Percentiles rank a stretch among this genome's conserved stretches.
Evolutionary conservation across 2,329 filamentous ascomycete species (phyloP).

Genomic region (Paracamarosporium sp.): DNA sequence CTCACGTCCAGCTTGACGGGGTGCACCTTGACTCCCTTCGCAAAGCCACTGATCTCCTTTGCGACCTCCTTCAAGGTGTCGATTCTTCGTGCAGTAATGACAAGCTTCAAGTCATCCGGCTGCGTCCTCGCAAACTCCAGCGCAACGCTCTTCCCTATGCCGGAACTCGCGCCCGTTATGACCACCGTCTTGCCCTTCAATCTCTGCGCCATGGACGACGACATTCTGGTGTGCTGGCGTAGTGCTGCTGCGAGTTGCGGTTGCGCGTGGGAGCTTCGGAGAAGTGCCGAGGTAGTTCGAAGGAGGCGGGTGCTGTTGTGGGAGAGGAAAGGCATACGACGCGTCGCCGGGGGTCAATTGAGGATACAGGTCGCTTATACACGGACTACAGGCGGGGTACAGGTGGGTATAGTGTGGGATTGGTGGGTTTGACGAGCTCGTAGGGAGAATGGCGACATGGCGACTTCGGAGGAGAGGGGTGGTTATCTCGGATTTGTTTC

Average conservation of each 20-base stretch:
- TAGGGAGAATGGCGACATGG: background rate
- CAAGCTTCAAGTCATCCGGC: slow-evolving; percentile 78
- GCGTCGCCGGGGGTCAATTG: slow-evolving; percentile 15
- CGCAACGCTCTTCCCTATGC: slow-evolving; percentile 85
- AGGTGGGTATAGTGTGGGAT: background rate
- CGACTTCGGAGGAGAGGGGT: slow-evolving; percentile 3
- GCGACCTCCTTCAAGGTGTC: slow-evolving; percentile 80
- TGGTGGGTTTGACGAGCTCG: slow-evolving; percentile 1
- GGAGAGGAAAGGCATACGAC: slow-evolving; percentile 27
- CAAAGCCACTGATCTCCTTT: slow-evolving; percentile 75
- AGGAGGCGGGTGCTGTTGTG: slow-evolving; percentile 21
- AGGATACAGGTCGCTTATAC: background rate
- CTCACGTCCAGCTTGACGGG: slow-evolving; percentile 88
- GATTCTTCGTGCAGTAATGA: slow-evolving; percentile 86
- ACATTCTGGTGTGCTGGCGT: slow-evolving; percentile 59
- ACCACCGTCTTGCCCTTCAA: slow-evolving; percentile 92
- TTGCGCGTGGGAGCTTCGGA: slow-evolving; percentile 17
- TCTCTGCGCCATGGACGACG: slow-evolving; percentile 74
- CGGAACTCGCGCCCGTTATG: slow-evolving; percentile 90
- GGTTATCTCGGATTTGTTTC: slow-evolving; percentile 6
- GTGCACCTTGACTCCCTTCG: slow-evolving; percentile 76
- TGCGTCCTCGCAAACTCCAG: slow-evolving; percentile 90
- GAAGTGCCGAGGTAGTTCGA: slow-evolving; percentile 16
- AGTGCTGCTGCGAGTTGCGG: slow-evolving; percentile 17
- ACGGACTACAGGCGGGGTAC: background rate